Conservation (phyloP, 2,329 filamentous ascomycete genomes). For the Elsinoe arachidis region DNA sequence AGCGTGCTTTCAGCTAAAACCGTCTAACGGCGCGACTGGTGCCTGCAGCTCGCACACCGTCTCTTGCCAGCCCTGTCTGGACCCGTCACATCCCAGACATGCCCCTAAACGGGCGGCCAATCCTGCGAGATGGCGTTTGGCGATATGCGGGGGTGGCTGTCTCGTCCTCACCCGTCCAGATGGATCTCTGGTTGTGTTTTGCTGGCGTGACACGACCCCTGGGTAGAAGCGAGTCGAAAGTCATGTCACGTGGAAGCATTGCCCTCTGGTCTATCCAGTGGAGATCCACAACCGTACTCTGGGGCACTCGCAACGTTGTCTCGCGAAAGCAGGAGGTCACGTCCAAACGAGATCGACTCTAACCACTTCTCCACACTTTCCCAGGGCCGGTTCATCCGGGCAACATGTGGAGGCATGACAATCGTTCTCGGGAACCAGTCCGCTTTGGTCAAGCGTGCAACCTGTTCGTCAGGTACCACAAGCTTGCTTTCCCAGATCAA, state of each 20-base stretch:
- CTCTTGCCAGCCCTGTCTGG: not conserved
- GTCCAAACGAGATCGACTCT: not conserved
- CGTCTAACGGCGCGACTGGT: too few species aligned
- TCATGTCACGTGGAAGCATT: too few species aligned
- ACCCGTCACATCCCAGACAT: not conserved
- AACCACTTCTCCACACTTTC: not conserved
- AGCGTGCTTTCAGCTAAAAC: too few species aligned
- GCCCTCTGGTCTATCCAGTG: too few species aligned
- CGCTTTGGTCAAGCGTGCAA: not conserved
- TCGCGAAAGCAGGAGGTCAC: not conserved
- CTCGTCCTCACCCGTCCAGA: not conserved
- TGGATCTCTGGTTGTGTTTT: not conserved
- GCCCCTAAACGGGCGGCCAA: not conserved
- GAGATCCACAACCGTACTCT: too few species aligned
- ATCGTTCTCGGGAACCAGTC: not conserved
- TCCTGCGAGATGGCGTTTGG: not conserved
- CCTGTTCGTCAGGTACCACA: not conserved
- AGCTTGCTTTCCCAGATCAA: not conserved
- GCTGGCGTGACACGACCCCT: too few species aligned
- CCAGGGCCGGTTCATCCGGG: not conserved
- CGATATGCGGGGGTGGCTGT: not conserved
- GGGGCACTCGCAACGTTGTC: too few species aligned
- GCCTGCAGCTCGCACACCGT: not conserved
- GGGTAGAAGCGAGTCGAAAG: too few species aligned
- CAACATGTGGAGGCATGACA: not conserved